Base-by-base conservation (phyloP, 2,329 filamentous ascomycete species). In the Grosmannia penicillata region DNA sequence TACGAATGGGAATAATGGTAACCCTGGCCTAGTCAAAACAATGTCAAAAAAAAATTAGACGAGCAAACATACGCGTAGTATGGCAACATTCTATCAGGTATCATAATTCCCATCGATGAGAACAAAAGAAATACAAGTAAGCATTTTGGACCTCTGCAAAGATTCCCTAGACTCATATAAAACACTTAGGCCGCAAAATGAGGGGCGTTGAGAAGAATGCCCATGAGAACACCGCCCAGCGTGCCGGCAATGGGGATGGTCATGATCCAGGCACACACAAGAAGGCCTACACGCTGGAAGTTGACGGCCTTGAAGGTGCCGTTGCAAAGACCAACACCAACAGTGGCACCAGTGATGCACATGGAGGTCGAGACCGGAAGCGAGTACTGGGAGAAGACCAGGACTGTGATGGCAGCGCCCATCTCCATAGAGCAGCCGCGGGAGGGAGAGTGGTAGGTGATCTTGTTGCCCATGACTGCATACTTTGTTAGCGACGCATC, bases 341-440 rank as follows among this genome's bases (percentile, higher is more conserved):
- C 76, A 1, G 79, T 85, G 21, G 81, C 80, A 39, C 82, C 81
- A 2, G 80, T 85, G 56, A 86, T 84, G 56, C 81, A 86, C 80
- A 79, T 79, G 15, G 75, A 77, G 3, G 78, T 86, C 0, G 80
- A 85, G 22, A 86, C 80, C 27, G 81, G 81, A 0, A 86, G 75
- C 2, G 70, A 72, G 64, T 69, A 82, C 54, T 83, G 79, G 0
- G 78, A 82, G 65, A 82, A 82, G 53, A 86, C 58, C 19, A 85
- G 70, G 43, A 85, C 73, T 9, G 81, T 85, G 48, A 86, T 74
- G 47, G 81, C 78, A 32, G 81, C 79, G 33, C 81, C 81, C 70
- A 86, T 72, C 54, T 86, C 81, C 80, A 86, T 86, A 36, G 78
- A 83, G 49, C 62, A 82, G 37, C 52, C 66, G 47, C 66, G 58